These are phyloP conservation scores for Ramicandelaber brevisporus DNA, from an alignment of 192 early-diverging fungal genomes.

Conservation along the genomic window DNA sequence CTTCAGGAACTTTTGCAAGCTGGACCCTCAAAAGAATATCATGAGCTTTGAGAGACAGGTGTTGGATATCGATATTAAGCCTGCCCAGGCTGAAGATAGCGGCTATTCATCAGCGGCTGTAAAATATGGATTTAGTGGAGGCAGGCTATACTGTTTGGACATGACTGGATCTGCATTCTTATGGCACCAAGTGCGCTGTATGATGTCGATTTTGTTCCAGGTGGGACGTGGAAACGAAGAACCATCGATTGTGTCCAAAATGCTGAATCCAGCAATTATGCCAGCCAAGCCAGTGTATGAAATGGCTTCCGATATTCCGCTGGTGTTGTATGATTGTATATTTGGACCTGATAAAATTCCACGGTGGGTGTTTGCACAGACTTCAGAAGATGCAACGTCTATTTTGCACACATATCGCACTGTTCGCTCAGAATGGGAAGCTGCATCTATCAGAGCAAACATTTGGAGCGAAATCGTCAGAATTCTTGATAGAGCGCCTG, in stretches of 20 bases:
- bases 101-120: no score
- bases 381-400: no score
- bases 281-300: constrained; percentile 66
- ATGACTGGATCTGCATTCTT: constrained; percentile 74
- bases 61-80: constrained; percentile 26
- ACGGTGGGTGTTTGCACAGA: no score
- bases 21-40: constrained; percentile 68
- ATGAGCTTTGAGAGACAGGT: constrained; percentile 53
- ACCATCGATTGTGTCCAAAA: constrained; percentile 31
- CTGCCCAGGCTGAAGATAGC: constrained; percentile 4
- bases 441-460: no score
- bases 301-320: constrained; percentile 72
- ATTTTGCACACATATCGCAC: no score
- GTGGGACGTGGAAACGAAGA: constrained; percentile 59
- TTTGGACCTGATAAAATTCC: no score
- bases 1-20: constrained; percentile 88
- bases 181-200: constrained; percentile 96
- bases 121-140: no score
- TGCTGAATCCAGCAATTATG: constrained; percentile 38
- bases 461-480: no score
- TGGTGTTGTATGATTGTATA: constrained; percentile 70
- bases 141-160: constrained; percentile 40
- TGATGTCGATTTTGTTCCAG: constrained; percentile 73
- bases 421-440: no score
- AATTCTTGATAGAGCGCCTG: no score